Base-by-base conservation (phyloP, 1,284 basidiomycete species). In the Ustilago curta region DNA sequence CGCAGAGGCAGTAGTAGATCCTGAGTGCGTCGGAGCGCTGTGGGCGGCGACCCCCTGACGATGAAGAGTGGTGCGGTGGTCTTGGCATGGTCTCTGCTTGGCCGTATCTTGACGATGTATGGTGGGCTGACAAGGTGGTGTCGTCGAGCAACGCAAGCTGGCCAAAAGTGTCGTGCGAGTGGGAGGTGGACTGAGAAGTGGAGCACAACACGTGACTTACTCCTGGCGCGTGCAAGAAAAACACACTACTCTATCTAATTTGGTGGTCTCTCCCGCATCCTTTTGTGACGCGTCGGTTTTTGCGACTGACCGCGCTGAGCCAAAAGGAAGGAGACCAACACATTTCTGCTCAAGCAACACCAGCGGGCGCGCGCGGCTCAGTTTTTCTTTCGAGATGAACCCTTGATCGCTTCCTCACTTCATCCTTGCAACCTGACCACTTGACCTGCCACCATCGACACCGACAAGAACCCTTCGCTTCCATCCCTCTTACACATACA, bases 1-100 rank as follows among this genome's bases (percentile, higher is more conserved):
- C 82, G 60, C 82, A 83, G 47, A 83, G 64, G 51, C 82, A 83
- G 68, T 82, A 83, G 75, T 79, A 83, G 39, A 77, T 63, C 16
- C 66, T 63, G 35, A 77, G 72, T 3, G 55, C 42, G 57, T 42
- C 27, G 3, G 40, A 32, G 44, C 42, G 29, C n/a, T 43, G 27
- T 5, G 42, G 18, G 19, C 9, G 53, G 4, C 35, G 11, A 14
- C 35, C 35, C 14, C 14, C 1, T 9, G 37, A 23, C 21, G 42
- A 32, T 3, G 50, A 52, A 3, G 50, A 52, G 37, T 23, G 19
- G 42, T 43, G 52, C 19, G 50, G 21, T 31, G 18, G 29, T 18
- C 18, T 48, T 37, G 31, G 32, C 37, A 37, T 27, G 16, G 31
- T 18, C 19, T 40, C n/a, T 29, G 16, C 21, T 21, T 23, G 29